Conservation (phyloP, 2,329 filamentous ascomycete genomes). For the Calonectria pseudoturangicola region DNA sequence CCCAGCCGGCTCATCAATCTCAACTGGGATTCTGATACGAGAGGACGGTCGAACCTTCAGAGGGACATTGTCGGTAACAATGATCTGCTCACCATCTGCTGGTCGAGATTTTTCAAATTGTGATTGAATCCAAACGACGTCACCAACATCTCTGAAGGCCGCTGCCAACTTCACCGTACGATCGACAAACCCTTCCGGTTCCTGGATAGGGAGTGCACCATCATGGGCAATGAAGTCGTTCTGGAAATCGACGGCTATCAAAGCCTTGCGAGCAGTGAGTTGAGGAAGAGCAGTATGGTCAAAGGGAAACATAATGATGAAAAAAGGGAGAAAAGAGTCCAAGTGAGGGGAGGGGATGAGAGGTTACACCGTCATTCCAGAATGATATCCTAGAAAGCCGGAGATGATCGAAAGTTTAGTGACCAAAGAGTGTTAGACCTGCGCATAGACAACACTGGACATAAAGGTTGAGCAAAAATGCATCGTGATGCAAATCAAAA, state of each 20-base stretch:
- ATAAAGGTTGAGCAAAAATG: constrained; percentile 40
- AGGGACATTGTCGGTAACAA: constrained; percentile 62
- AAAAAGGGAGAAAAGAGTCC: not conserved
- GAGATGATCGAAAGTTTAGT: not conserved
- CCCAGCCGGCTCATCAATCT: constrained; percentile 37
- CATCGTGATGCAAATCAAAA: constrained; percentile 45
- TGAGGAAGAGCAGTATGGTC: constrained; percentile 73
- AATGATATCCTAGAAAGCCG: not conserved
- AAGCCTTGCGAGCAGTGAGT: constrained; percentile 78
- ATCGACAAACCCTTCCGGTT: constrained; percentile 79
- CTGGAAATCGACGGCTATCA: constrained; percentile 91
- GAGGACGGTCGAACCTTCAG: constrained; percentile 38
- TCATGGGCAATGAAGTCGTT: constrained; percentile 87
- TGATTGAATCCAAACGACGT: constrained; percentile 90
- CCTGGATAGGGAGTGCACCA: constrained; percentile 80
- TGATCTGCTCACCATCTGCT: constrained; percentile 71
- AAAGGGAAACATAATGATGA: constrained; percentile 71
- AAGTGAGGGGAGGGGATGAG: not conserved
- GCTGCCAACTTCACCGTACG: constrained; percentile 80
- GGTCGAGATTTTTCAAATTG: constrained; percentile 80
- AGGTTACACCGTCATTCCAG: constrained; percentile 32
- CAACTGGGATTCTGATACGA: constrained; percentile 40
- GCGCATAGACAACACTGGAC: constrained; percentile 38
- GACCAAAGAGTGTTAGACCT: constrained; percentile 36
- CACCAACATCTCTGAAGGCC: constrained; percentile 81